These are phyloP conservation scores for Apiotrichum siamense DNA, from an alignment of 1,284 basidiomycete genomes.

Conservation along the genomic window DNA sequence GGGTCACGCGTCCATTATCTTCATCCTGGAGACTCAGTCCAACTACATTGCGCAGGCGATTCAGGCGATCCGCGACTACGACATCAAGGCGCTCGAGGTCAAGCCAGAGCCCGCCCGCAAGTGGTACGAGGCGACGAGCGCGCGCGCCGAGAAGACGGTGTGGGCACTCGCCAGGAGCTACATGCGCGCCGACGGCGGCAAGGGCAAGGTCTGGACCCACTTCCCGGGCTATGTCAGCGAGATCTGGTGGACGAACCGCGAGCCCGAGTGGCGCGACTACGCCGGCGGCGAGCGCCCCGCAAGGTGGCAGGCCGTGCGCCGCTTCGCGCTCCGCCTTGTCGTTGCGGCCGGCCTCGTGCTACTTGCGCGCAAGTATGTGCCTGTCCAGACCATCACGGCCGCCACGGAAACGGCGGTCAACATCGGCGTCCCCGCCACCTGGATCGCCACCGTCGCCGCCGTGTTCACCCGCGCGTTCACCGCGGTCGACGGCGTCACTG, in stretches of 20 bases:
- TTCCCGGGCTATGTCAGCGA: conserved; percentile 1
- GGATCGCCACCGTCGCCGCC: background rate
- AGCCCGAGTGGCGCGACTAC: conserved; percentile 3
- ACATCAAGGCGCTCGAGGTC: background rate
- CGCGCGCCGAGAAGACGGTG: background rate
- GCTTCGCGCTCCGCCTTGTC: background rate
- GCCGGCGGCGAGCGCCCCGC: background rate
- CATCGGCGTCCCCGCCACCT: background rate
- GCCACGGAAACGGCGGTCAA: background rate
- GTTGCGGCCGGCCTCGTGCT: background rate
- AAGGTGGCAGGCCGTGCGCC: background rate
- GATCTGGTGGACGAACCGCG: conserved; percentile 4
- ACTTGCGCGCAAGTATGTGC: background rate
- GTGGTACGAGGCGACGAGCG: background rate
- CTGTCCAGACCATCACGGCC: background rate
- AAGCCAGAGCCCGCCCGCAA: background rate
- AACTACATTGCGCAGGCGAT: conserved; percentile 4
- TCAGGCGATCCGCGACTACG: background rate
- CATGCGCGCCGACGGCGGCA: conserved; percentile 8
- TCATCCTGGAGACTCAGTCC: conserved; percentile 6
- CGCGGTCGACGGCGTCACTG: background rate
- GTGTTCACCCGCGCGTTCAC: background rate
- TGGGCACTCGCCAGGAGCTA: conserved; percentile 4
- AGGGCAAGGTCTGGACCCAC: conserved; percentile 7
- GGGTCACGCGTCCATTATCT: conserved; percentile 2